Evolutionary conservation across 2,329 filamentous ascomycete genomes (phyloP).

Genomic region (Ophiostoma quercus): DNA sequence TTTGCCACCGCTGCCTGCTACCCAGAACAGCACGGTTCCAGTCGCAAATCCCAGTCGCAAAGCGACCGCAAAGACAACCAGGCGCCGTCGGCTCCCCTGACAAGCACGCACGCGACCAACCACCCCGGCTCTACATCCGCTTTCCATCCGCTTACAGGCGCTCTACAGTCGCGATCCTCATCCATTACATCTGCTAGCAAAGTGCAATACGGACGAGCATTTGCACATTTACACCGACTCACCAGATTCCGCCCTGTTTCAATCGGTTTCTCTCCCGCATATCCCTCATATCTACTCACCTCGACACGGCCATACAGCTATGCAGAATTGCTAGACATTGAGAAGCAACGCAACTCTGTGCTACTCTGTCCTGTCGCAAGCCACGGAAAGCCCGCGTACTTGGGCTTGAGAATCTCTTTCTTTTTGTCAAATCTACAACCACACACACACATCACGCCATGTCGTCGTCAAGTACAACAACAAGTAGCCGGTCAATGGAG

Average conservation of each 20-base stretch:
- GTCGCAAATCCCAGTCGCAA: neutral
- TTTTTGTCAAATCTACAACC: neutral
- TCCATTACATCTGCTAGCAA: neutral
- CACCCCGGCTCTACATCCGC: neutral
- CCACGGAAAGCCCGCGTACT: neutral
- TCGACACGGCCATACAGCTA: constrained; percentile 1
- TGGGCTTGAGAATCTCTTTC: neutral
- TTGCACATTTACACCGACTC: neutral
- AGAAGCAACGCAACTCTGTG: constrained; percentile 15
- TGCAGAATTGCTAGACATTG: constrained; percentile 13
- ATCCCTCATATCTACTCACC: neutral
- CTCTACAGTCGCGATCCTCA: neutral
- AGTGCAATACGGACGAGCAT: neutral
- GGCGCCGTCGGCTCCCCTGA: neutral
- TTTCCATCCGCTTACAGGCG: neutral
- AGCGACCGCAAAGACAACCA: neutral
- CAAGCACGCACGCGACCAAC: constrained; percentile 21
- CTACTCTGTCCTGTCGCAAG: neutral
- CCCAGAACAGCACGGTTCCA: neutral
- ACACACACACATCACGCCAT: constrained; percentile 20
- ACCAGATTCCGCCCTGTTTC: neutral
- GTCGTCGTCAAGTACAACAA: constrained; percentile 25
- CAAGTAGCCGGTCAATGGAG: constrained; percentile 56
- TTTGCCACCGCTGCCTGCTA: neutral
- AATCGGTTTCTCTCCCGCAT: neutral